Evolutionary conservation across 2,329 filamentous ascomycete genomes (phyloP), one percentile per base, ranked within the genome.

Genomic region (Fusarium bactridioides): DNA sequence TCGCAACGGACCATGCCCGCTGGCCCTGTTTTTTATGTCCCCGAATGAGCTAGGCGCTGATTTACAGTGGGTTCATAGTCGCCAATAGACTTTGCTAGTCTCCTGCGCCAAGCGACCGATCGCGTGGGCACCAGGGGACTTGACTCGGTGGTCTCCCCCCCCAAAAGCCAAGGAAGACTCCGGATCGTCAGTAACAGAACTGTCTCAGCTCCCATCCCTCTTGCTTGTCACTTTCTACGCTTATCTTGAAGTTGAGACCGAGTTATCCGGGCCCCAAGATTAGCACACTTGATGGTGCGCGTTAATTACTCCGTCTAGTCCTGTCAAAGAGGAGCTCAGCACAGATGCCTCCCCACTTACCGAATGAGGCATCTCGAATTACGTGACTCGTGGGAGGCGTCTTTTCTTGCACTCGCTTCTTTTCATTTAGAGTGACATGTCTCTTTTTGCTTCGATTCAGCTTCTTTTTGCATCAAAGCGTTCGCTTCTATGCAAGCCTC

Each of bases 51-150:
- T 45, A 56, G 54, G 0, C 18, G 48, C n/a, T 23, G 13, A 25
- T 45, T 23, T 21, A 21, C n/a, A 45, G 29, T 56, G 54, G 54
- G 13, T 7, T 35, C 38, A 35, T 25, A 10, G 25, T 27, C n/a
- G 21, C 10, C 35, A 63, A 63, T 64, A 68, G 29, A 68, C 41
- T 64, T 64, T 64, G 47, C n/a, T 68, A 68, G 65, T 29, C n/a
- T 16, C 5, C 11, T 16, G 7, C 37, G 65, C 65, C 57, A 68
- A 68, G 65, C 18, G 25, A 10, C 37, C 57, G 64, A 68, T 68
- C 65, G 64, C 55, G 54, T 67, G 64, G 47, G 23, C 25, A n/a
- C n/a, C 38, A 63, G 64, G 57, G 62, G 57, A 35, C 40, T 54
- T 68, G 65, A 68, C 65, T 68, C 64, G 38, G 27, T 31, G 48